Evolutionary conservation across 371 early-diverging fungal species (phyloP), one percentile per base, ranked within the genome.

Genomic region (Phascolomyces articulosus): DNA sequence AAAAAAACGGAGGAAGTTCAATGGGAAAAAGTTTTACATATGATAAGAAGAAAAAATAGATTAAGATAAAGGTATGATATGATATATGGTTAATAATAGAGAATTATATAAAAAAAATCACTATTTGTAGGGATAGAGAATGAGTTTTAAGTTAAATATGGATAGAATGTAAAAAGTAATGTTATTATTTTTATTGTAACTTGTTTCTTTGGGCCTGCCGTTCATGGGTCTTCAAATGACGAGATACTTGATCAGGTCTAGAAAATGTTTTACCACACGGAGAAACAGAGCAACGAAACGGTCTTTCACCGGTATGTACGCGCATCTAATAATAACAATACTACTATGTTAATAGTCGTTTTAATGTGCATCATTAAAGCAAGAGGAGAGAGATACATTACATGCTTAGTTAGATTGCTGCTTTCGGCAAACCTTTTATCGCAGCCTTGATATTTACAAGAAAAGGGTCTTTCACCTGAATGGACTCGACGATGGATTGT

Each of bases 391-490:
- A n/a, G n/a, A n/a, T n/a, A n/a, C n/a, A n/a, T 74, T 81, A 88
- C 88, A 75, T 92, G 92, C 70, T 93, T 93, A 3, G 90, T 91
- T 44, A 93, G 69, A 68, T 93, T 93, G 60, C 90, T 90, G 27
- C 89, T 89, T 60, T 92, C 92, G 27, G 89, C 77, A 74, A 92
- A 93, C 66, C 86, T 74, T 67, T 88, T 91, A 26, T 85, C 76
- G 66, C 94, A 93, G 16, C 87, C 90, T 38, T 84, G 78, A 64
- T 80, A 85, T 71, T 88, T 90, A 75, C 93, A 93, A 31, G 74
- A 69, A 73, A 90, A 93, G 4, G 94, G 94, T 48, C 86, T 88
- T 63, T 92, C 93, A 29, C 86, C 90, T 29, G 89, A 83, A 65
- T 90, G 90, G 8, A 86, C 79, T 13, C 91, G 81, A 8, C 78